A percentile compares a stretch with the other conserved stretches of the same genome.
These are phyloP conservation scores for Chalciporus sp. DNA, from an alignment of 1,284 basidiomycete genomes.

Conservation along the genomic window DNA sequence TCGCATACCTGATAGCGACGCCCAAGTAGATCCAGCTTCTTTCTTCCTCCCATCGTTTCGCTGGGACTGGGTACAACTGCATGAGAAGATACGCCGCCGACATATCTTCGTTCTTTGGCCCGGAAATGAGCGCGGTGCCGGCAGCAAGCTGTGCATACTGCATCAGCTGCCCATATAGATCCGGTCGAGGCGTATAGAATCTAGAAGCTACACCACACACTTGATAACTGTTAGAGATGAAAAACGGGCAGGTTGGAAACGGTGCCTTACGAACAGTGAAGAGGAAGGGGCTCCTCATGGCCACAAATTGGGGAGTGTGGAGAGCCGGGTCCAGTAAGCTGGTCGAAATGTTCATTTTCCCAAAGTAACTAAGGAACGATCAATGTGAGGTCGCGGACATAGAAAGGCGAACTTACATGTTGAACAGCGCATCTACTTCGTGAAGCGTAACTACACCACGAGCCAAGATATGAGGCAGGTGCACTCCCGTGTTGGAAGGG, in stretches of 20 bases:
- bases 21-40: constrained; percentile 80
- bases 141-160: constrained; percentile 73
- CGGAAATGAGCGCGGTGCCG: constrained; percentile 69
- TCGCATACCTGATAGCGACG: constrained; percentile 66
- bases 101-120: constrained; percentile 75
- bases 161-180: constrained; percentile 68
- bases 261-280: constrained; percentile 76
- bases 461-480: constrained; percentile 69
- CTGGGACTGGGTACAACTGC: constrained; percentile 72
- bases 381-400: constrained; percentile 2
- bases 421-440: constrained; percentile 79
- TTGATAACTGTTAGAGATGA: constrained; percentile 32
- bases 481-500: constrained; percentile 41
- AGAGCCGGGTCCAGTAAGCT: constrained; percentile 75
- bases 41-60: constrained; percentile 78
- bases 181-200: constrained; percentile 65
- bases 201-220: constrained; percentile 80
- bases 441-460: constrained; percentile 66
- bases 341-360: constrained; percentile 72
- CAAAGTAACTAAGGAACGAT: constrained; percentile 58
- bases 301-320: constrained; percentile 74
- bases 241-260: background rate
- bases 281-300: constrained; percentile 73
- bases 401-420: constrained; percentile 55
- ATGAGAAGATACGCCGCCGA: constrained; percentile 74